phyloP scores from a whole-genome alignment of 2,329 filamentous ascomycete genomes.

The Fonsecaea erecta region DNA sequence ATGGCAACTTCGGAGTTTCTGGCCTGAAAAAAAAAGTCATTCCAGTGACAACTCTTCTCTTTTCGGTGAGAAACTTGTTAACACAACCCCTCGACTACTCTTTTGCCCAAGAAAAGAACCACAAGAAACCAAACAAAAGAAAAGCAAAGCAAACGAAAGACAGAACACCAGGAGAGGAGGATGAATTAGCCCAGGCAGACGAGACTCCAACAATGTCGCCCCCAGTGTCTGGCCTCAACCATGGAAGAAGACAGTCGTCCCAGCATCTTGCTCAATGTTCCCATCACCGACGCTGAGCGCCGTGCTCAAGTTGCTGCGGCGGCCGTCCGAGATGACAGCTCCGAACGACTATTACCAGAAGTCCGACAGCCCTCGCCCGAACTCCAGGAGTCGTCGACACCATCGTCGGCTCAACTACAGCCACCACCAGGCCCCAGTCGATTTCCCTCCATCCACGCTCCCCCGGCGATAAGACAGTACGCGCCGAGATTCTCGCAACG shows the following conservation, averaged over 20 bases:
- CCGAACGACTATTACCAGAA: conserved; percentile 26
- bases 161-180: neutral
- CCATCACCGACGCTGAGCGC: conserved; percentile 34
- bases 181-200: conserved; percentile 19
- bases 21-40: neutral
- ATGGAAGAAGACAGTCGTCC: conserved; percentile 32
- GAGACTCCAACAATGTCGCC: conserved; percentile 26
- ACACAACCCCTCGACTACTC: no score
- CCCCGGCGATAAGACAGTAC: conserved; percentile 8
- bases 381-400: conserved; percentile 4
- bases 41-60: neutral
- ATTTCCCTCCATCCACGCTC: conserved; percentile 30
- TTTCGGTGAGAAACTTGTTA: neutral
- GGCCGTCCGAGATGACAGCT: conserved; percentile 20
- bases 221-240: conserved; percentile 4
- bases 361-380: conserved; percentile 14
- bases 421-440: conserved; percentile 17
- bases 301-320: conserved; percentile 22
- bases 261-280: conserved; percentile 28
- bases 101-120: no score
- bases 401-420: conserved; percentile 12
- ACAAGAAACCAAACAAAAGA: no score
- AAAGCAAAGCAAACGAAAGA: neutral
- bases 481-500: conserved; percentile 18
- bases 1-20: conserved; percentile 3